These are phyloP conservation scores for Aspergillus pseudonomiae DNA, from an alignment of 2,329 filamentous ascomycete genomes.

Conservation along the genomic window DNA sequence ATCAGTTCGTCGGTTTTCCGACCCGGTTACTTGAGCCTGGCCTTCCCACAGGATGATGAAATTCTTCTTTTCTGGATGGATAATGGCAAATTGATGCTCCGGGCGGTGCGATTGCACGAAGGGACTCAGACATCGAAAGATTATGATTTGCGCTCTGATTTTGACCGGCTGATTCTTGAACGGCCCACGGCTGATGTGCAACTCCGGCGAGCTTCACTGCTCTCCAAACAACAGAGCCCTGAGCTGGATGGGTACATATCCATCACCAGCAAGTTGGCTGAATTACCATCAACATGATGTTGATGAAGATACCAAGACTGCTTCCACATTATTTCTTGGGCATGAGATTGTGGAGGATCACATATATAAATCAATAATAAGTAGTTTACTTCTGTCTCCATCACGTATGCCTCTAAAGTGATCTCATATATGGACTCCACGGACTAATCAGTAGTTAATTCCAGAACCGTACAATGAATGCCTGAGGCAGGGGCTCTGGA, in stretches of 20 bases:
- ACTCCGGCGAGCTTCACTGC: conserved; percentile 17
- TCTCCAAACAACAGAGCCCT: conserved; percentile 17
- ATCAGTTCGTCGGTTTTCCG: conserved; percentile 37
- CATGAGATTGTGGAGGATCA: background rate
- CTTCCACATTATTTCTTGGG: background rate
- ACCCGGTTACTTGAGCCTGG: conserved; percentile 33
- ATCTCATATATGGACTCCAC: background rate
- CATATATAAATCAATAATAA: background rate
- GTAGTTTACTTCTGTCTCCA: background rate
- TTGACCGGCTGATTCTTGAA: conserved; percentile 31
- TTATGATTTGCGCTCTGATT: conserved; percentile 36
- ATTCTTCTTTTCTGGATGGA: conserved; percentile 26
- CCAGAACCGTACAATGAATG: background rate
- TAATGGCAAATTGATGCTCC: conserved; percentile 28
- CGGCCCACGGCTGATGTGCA: conserved; percentile 16
- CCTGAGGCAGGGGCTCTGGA: background rate
- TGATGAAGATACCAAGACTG: background rate
- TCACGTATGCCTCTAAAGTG: background rate
- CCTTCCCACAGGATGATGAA: conserved; percentile 29
- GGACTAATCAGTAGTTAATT: background rate
- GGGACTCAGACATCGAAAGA: conserved; percentile 31
- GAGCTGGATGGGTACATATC: conserved; percentile 17
- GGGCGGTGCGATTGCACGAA: conserved; percentile 30
- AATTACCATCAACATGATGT: conserved; percentile 20
- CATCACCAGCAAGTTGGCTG: conserved; percentile 19